Base-by-base conservation (phyloP, 768 basidiomycete species). In the Termitomyces sp. region DNA sequence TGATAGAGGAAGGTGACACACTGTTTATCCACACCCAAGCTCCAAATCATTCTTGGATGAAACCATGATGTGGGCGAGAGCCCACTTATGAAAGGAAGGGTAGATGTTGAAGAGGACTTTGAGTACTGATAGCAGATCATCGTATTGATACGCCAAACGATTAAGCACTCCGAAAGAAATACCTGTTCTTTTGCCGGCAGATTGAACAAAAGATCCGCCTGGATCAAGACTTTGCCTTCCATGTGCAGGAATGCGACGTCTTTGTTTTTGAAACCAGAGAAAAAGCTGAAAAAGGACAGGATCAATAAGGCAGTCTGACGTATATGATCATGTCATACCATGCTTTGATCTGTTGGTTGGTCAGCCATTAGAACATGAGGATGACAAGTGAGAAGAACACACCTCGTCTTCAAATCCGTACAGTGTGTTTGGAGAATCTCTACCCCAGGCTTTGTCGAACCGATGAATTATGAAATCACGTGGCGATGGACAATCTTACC, bases 121-220 rank as follows among this genome's bases (percentile, higher is more conserved):
- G 70, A 72, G 55, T 76, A 74, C 71, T 75, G 42, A 30, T 1
- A 41, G 2, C 9, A 49, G 9, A 54, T 32, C 7, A 2, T 41
- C 19, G 10, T 28, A 12, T 30, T 28, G 0, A 12, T 11, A 30
- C 2, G 9, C 21, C 19, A 32, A 14, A 19, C 0, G 21, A 25
- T 3, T 1, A 37, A 21, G 3, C 12, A 25, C 16, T 14, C 7
- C 11, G 12, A 11, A 19, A 43, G 23, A 59, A n/a, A 11, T 62
- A 81, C 82, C 72, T 92, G 89, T 68, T 93, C 91, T 1, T 65
- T 83, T 1, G 82, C 76, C 3, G 91, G 89, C n/a, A 93, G 74
- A 70, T 92, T 92, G 74, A 89, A 83, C 3, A 93, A 67, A 37
- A 93, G 72, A 68, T 94, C 91, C 5, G 88, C 91, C 64, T 86